Evolutionary conservation across 2,329 filamentous ascomycete species (phyloP).

Genomic region (Colletotrichum melonis): DNA sequence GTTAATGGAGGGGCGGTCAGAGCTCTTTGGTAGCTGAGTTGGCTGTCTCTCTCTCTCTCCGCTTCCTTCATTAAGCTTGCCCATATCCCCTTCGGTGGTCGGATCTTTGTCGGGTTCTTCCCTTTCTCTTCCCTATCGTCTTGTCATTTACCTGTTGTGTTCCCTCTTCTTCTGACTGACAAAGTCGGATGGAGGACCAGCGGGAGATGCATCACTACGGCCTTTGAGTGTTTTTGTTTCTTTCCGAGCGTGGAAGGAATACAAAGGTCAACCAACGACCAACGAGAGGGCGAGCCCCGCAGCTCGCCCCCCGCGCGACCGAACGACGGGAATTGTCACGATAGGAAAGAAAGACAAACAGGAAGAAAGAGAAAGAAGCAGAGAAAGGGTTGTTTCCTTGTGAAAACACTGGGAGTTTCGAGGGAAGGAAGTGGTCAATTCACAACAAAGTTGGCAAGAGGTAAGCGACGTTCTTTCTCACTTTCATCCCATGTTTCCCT

Average conservation of each 20-base stretch:
- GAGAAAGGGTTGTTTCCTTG: neutral
- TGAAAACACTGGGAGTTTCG: neutral
- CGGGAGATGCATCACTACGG: slow-evolving; percentile 6
- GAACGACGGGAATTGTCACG: neutral
- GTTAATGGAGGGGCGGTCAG: slow-evolving; percentile 33
- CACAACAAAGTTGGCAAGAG: neutral
- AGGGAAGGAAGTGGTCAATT: neutral
- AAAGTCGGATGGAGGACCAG: slow-evolving; percentile 13
- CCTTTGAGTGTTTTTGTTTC: slow-evolving; percentile 4
- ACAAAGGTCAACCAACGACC: neutral
- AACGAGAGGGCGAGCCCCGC: neutral
- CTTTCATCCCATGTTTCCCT: neutral
- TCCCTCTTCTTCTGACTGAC: neutral
- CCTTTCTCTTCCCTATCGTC: neutral
- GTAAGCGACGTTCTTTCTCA: slow-evolving; percentile 4
- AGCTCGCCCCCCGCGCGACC: neutral
- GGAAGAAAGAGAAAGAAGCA: neutral
- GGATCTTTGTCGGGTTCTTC: neutral
- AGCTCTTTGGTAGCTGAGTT: neutral
- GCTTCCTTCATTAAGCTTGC: slow-evolving; percentile 11
- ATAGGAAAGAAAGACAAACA: neutral
- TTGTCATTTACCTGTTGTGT: neutral
- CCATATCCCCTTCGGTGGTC: neutral
- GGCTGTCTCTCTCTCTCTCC: neutral
- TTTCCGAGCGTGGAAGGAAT: slow-evolving; percentile 2